phyloP scores from a whole-genome alignment of 352 stramenopile genomes.

The Phytopythium aichiense region DNA sequence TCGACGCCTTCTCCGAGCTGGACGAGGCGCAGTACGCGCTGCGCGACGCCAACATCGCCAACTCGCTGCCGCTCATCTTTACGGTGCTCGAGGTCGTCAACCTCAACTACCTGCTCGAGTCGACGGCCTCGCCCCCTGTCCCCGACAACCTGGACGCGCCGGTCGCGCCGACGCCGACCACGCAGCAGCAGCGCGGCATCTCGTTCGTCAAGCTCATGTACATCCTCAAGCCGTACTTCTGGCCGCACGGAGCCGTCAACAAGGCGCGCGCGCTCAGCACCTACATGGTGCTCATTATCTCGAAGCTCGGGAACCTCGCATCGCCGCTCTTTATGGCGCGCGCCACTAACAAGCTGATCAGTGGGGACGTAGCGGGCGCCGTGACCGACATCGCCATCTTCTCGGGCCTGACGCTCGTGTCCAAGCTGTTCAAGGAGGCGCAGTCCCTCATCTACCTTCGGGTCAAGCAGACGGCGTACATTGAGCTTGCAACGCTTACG shows the following conservation, averaged over 20 bases:
- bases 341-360: conserved; percentile 90
- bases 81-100: conserved; percentile 82
- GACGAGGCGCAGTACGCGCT: conserved; percentile 52
- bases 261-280: conserved; percentile 85
- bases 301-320: conserved; percentile 91
- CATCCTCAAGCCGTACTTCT: conserved; percentile 87
- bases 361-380: conserved; percentile 37
- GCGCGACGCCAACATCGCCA: conserved; percentile 71
- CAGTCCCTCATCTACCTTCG: conserved; percentile 94
- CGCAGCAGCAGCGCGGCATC: conserved; percentile 44
- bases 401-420: conserved; percentile 76
- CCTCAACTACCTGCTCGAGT: conserved; percentile 59
- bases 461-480: conserved; percentile 98
- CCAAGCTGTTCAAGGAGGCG: conserved; percentile 92
- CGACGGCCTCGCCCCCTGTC: conserved; percentile 28
- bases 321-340: conserved; percentile 92
- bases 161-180: conserved; percentile 17
- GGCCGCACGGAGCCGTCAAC: conserved; percentile 67
- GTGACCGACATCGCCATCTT: conserved; percentile 76
- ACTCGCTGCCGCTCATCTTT: conserved; percentile 81
- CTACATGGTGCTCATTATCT: conserved; percentile 90
- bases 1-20: conserved; percentile 60
- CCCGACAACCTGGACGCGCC: conserved; percentile 22
- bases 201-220: conserved; percentile 82
- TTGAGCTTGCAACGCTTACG: conserved; percentile 94